Evolutionary conservation across 139 green algal species (phyloP).

Genomic region (Choricystis sp.): DNA sequence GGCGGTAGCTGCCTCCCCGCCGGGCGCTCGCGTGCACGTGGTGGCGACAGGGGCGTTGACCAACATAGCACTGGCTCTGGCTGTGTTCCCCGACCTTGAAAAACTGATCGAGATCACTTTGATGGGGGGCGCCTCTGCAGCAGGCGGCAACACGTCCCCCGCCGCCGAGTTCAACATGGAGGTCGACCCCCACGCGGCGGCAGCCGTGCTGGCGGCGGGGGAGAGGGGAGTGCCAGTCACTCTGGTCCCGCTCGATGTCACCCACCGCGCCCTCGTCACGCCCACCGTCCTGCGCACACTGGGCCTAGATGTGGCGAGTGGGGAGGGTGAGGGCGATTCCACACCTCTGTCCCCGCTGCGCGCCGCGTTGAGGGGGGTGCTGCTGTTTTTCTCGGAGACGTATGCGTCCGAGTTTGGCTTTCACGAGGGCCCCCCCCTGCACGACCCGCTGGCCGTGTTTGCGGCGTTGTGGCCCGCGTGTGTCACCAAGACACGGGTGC

Average conservation of each 20-base stretch:
- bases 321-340: too few species aligned
- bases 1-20: conserved; percentile 10
- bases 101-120: conserved; percentile 52
- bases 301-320: not conserved
- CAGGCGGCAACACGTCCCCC: conserved; percentile 37
- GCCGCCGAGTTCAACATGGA: conserved; percentile 30
- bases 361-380: conserved; percentile 33
- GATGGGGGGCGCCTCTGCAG: conserved; percentile 68
- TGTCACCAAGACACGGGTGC: conserved; percentile 29
- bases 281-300: conserved; percentile 41
- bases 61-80: conserved; percentile 78
- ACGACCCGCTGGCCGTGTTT: conserved; percentile 84
- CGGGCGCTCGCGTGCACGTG: conserved; percentile 24
- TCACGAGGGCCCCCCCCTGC: conserved; percentile 50
- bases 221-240: conserved; percentile 27
- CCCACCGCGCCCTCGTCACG: conserved; percentile 75
- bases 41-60: conserved; percentile 77
- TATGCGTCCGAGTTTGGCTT: conserved; percentile 4
- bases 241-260: conserved; percentile 93
- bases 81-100: conserved; percentile 61
- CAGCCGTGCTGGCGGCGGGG: not conserved
- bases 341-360: conserved; percentile 26
- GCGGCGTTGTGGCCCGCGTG: conserved; percentile 54
- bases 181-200: conserved; percentile 1
- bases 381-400: conserved; percentile 45